Percentiles rank a stretch among this genome's conserved stretches.
phyloP scores from a whole-genome alignment of 2,329 filamentous ascomycete genomes.

The Ophiocordyceps camponoti-saundersi region DNA sequence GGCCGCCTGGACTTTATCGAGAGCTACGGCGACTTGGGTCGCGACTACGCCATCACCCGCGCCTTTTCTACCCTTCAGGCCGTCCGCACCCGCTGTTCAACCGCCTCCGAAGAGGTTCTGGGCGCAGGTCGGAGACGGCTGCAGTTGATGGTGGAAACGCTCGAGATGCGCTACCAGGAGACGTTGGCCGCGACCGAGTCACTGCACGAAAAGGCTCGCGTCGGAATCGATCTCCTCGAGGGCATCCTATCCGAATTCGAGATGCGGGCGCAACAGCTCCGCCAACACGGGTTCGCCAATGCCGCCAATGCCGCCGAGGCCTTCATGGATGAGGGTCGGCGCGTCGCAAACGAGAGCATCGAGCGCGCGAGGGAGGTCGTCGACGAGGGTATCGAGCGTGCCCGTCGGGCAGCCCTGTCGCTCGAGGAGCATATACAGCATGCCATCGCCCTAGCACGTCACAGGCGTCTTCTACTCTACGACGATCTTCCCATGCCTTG shows the following conservation, averaged over 20 bases:
- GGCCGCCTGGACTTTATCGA: conserved; percentile 77
- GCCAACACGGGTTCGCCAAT: conserved; percentile 55
- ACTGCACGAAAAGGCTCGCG: conserved; percentile 77
- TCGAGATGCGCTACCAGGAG: conserved; percentile 77
- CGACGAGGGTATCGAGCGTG: conserved; percentile 66
- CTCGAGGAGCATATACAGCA: conserved; percentile 72
- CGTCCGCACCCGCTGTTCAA: conserved; percentile 74
- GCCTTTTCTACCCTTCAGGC: conserved; percentile 76
- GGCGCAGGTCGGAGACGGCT: conserved; percentile 72
- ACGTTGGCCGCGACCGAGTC: conserved; percentile 72
- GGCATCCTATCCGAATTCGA: conserved; percentile 76
- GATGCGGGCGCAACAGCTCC: conserved; percentile 59
- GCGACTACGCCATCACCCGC: conserved; percentile 70
- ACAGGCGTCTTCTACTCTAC: conserved; percentile 73
- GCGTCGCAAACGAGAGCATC: conserved; percentile 65
- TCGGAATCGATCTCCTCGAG: conserved; percentile 76
- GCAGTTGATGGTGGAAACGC: conserved; percentile 78
- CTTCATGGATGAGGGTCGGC: conserved; percentile 61
- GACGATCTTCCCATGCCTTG: conserved; percentile 82
- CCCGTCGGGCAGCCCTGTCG: conserved; percentile 64
- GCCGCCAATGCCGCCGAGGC: conserved; percentile 50
- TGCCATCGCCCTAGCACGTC: conserved; percentile 57
- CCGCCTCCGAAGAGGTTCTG: conserved; percentile 78
- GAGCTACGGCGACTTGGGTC: conserved; percentile 64
- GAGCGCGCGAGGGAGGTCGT: conserved; percentile 59